These are phyloP conservation scores for Vanderwaltozyma polyspora DNA, from an alignment of 805 yeast genomes.

Conservation along the genomic window DNA sequence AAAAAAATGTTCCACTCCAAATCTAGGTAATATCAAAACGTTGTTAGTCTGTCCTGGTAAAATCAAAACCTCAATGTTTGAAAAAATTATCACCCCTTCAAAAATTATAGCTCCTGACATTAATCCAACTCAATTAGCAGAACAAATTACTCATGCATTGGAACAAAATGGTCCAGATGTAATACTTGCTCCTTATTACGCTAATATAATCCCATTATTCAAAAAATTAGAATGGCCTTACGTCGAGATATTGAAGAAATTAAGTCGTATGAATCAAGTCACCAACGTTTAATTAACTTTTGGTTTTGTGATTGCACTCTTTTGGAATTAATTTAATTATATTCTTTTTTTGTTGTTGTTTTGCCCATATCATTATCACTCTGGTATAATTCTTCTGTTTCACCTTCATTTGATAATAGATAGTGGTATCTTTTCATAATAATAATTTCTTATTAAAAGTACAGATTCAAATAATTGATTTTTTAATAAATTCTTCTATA, in stretches of 20 bases:
- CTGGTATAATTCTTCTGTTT: too few relatives aligned
- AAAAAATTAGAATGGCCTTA: slow-evolving; percentile 62
- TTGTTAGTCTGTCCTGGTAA: slow-evolving; percentile 84
- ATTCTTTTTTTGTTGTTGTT: too few relatives aligned
- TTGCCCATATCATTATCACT: too few relatives aligned
- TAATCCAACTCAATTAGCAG: slow-evolving; percentile 57
- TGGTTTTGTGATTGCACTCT: too few relatives aligned
- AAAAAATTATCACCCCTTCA: slow-evolving; percentile 64
- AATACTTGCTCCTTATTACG: slow-evolving; percentile 66
- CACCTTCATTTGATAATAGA: too few relatives aligned
- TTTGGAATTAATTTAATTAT: too few relatives aligned
- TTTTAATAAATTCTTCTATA: too few relatives aligned
- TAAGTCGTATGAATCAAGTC: slow-evolving; percentile 53
- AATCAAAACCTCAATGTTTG: slow-evolving; percentile 62
- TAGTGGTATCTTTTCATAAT: too few relatives aligned
- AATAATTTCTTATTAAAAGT: too few relatives aligned
- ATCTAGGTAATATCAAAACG: slow-evolving; percentile 39
- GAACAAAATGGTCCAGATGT: slow-evolving; percentile 56
- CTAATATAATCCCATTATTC: slow-evolving; percentile 58
- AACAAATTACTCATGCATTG: slow-evolving; percentile 42
- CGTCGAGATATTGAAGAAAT: slow-evolving; percentile 28
- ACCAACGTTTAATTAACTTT: slow-evolving; percentile 10
- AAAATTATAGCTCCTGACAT: slow-evolving; percentile 71
- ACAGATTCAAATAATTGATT: too few relatives aligned
- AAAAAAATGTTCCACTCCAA: slow-evolving; percentile 13